Percentiles rank a stretch among this genome's conserved stretches.
Conservation (phyloP, 176 grass and related monocot genomes). For the Eremochloa ophiuroides region DNA sequence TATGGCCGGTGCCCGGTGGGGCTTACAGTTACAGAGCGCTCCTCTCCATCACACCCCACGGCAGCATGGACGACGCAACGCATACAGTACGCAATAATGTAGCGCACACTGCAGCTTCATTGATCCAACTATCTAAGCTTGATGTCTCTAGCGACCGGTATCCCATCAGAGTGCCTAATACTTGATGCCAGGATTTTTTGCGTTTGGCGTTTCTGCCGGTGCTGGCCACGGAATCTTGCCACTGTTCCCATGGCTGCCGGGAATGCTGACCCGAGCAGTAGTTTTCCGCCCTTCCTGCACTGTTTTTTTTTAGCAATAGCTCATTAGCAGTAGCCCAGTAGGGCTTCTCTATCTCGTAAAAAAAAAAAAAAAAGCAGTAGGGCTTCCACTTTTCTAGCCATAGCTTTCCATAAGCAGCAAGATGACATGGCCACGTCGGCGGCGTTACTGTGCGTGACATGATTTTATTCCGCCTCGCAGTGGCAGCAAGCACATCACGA, state of each 20-base stretch:
- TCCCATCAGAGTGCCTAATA: background rate
- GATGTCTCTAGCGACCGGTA: background rate
- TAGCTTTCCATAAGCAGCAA: constrained; percentile 44
- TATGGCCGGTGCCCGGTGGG: too few species aligned
- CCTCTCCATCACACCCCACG: too few species aligned
- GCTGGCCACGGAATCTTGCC: background rate
- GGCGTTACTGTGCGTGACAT: constrained; percentile 2
- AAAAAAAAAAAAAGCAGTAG: too few species aligned
- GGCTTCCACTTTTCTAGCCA: background rate
- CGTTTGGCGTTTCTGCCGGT: background rate
- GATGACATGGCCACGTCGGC: background rate
- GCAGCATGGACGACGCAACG: too few species aligned
- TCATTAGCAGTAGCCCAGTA: background rate
- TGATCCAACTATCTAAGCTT: background rate
- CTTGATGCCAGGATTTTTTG: background rate
- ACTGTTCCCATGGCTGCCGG: background rate
- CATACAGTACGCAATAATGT: too few species aligned
- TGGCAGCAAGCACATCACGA: background rate
- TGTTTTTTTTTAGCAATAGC: background rate
- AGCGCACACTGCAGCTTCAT: background rate
- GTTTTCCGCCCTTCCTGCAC: background rate
- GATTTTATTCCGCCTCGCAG: constrained; percentile 13
- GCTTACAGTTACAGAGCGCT: too few species aligned
- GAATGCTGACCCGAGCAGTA: background rate
- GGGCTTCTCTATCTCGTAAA: too few species aligned